Evolutionary conservation across 371 early-diverging fungal genomes (phyloP).

Genomic region (Saksenaea vasiformis): DNA sequence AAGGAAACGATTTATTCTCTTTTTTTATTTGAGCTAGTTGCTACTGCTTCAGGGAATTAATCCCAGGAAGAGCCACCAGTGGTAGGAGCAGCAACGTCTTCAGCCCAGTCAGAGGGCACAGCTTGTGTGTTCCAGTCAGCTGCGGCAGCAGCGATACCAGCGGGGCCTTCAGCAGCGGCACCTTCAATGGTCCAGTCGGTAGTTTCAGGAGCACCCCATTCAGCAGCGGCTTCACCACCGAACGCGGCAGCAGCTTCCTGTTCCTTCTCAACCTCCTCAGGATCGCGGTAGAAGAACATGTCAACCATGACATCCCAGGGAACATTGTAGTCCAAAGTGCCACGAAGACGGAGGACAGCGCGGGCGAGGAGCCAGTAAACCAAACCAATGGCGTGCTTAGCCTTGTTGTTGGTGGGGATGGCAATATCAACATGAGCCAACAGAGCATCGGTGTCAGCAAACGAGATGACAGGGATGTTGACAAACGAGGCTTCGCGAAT

Average conservation of each 20-base stretch:
- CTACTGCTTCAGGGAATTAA: neutral
- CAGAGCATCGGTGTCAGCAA: constrained; percentile 97
- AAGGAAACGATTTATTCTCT: neutral
- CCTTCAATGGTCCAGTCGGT: constrained; percentile 22
- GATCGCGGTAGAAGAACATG: constrained; percentile 97
- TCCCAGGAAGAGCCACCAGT: constrained; percentile 8
- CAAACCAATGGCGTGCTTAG: constrained; percentile 97
- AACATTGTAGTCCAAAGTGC: constrained; percentile 78
- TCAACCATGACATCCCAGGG: constrained; percentile 97
- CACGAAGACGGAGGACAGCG: constrained; percentile 97
- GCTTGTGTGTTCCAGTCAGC: constrained; percentile 17
- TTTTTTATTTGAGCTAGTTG: neutral
- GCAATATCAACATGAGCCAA: constrained; percentile 96
- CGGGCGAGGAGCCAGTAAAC: constrained; percentile 97
- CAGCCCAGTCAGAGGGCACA: constrained; percentile 17
- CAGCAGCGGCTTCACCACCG: constrained; percentile 15
- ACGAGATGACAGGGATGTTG: constrained; percentile 99
- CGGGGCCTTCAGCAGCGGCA: constrained; percentile 19
- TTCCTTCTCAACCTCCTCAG: constrained; percentile 90
- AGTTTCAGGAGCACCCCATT: constrained; percentile 32
- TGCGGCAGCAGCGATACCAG: constrained; percentile 9
- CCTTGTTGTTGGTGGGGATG: constrained; percentile 99
- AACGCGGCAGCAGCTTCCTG: constrained; percentile 21
- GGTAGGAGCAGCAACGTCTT: constrained; percentile 12
- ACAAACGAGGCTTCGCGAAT: constrained; percentile 98